These are phyloP conservation scores for Skeletonema tropicum DNA, from an alignment of 108 stramenopile species.

Conservation along the genomic window DNA sequence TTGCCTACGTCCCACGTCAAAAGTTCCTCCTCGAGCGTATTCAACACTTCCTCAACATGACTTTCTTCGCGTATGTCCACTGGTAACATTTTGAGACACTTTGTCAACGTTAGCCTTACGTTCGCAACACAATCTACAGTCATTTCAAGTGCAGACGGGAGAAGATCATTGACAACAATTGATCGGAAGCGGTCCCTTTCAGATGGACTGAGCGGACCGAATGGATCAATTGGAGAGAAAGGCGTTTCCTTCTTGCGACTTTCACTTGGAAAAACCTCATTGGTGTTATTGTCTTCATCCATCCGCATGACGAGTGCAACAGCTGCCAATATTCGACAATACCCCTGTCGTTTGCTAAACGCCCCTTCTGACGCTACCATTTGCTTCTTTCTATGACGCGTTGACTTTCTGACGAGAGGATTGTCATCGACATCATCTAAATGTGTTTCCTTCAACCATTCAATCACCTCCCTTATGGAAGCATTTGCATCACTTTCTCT, in stretches of 20 bases:
- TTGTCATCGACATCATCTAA: constrained; percentile 46
- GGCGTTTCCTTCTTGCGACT: constrained; percentile 11
- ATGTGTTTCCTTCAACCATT: constrained; percentile 71
- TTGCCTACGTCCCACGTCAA: constrained; percentile 78
- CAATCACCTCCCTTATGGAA: constrained; percentile 59
- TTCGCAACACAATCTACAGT: constrained; percentile 82
- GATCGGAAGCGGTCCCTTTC: constrained; percentile 68
- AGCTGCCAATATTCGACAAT: constrained; percentile 72
- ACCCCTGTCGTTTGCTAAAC: constrained; percentile 78
- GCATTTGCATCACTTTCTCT: constrained; percentile 29
- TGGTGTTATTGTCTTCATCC: constrained; percentile 42
- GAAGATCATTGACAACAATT: constrained; percentile 60
- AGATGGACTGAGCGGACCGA: constrained; percentile 52
- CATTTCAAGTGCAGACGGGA: constrained; percentile 75
- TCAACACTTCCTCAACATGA: constrained; percentile 59
- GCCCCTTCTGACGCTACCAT: constrained; percentile 56
- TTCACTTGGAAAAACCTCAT: constrained; percentile 4
- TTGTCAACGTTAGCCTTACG: constrained; percentile 77
- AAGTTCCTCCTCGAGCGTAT: constrained; percentile 72
- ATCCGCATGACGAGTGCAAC: constrained; percentile 74
- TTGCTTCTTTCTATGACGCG: constrained; percentile 38
- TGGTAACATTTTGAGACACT: constrained; percentile 73
- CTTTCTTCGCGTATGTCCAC: constrained; percentile 52
- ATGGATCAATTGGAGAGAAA: constrained; percentile 52
- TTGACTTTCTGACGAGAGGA: constrained; percentile 2